Conservation (phyloP, 768 basidiomycete genomes). For the Boletus vermiculosoides region DNA sequence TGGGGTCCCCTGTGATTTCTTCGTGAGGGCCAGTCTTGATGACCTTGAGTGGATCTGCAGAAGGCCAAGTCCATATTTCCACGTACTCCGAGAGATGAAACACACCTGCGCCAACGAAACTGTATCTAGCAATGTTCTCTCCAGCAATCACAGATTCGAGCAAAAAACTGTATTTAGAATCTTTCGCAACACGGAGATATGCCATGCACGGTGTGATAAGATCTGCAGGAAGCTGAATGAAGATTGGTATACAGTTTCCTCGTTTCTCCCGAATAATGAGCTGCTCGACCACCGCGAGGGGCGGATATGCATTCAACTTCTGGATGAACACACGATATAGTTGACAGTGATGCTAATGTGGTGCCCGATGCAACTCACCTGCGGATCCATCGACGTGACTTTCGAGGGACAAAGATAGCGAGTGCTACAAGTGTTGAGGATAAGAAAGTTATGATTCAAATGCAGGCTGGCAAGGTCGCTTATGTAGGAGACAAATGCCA, state of each 20-base stretch:
- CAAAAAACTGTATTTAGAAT: constrained; percentile 92
- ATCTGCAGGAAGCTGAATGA: constrained; percentile 90
- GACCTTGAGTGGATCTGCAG: constrained; percentile 86
- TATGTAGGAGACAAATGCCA: constrained; percentile 6
- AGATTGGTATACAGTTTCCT: constrained; percentile 93
- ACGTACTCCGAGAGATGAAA: constrained; percentile 14
- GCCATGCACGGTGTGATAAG: constrained; percentile 96
- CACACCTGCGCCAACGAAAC: constrained; percentile 93
- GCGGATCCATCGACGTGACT: constrained; percentile 45
- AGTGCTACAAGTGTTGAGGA: background rate
- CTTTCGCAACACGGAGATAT: constrained; percentile 88
- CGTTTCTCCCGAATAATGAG: constrained; percentile 77
- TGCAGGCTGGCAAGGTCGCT: background rate
- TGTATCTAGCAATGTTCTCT: constrained; percentile 89
- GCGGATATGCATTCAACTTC: constrained; percentile 68
- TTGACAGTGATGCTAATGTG: constrained; percentile 41
- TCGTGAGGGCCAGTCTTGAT: constrained; percentile 85
- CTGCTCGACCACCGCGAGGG: constrained; percentile 71
- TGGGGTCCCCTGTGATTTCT: constrained; percentile 84
- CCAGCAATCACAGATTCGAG: constrained; percentile 91
- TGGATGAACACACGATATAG: constrained; percentile 50
- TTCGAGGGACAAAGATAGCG: background rate
- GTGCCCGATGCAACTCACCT: constrained; percentile 34
- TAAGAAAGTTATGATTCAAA: background rate
- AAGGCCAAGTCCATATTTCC: background rate